Conservation (phyloP, 2,329 filamentous ascomycete species). For the Fusarium piperis region DNA sequence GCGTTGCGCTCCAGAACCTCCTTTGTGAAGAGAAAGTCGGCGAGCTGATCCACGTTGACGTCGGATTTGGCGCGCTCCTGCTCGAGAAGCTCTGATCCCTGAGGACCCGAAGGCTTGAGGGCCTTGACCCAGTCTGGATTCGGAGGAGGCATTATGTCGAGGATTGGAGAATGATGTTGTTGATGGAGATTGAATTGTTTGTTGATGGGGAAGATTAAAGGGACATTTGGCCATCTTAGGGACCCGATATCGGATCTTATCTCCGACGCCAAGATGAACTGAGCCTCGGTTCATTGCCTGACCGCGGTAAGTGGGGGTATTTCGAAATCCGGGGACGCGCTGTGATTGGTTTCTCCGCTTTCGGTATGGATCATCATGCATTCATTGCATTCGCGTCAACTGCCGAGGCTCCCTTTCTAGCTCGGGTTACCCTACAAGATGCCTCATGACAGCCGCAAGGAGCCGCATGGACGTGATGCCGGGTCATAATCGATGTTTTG, state of each 20-base stretch:
- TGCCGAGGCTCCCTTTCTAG: neutral
- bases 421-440: neutral
- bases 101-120: conserved; percentile 63
- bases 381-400: neutral
- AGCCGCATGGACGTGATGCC: neutral
- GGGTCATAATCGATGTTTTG: neutral
- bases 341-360: neutral
- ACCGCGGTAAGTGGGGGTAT: neutral
- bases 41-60: conserved; percentile 72
- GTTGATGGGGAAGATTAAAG: neutral
- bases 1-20: conserved; percentile 69
- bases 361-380: neutral
- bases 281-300: neutral
- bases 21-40: conserved; percentile 75
- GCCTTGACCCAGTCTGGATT: conserved; percentile 48
- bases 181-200: neutral
- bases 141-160: conserved; percentile 37
- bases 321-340: neutral
- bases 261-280: neutral
- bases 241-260: neutral
- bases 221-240: neutral
- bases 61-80: conserved; percentile 74
- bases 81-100: conserved; percentile 75
- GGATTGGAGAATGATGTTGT: neutral
- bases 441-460: neutral